These are phyloP conservation scores for Scutellaria minor DNA, from an alignment of 257 asterid species.

Conservation along the genomic window DNA sequence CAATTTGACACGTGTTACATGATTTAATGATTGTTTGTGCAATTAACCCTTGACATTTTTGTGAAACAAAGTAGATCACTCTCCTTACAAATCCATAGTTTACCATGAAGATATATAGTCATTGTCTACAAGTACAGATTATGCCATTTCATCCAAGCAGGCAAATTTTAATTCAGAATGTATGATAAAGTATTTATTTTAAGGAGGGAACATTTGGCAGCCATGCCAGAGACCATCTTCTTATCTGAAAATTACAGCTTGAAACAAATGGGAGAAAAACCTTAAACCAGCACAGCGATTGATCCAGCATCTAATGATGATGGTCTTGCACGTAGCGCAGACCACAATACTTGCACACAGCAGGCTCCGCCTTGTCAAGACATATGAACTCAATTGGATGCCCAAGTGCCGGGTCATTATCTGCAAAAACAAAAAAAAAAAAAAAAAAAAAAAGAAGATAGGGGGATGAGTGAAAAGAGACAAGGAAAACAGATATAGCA, in stretches of 20 bases:
- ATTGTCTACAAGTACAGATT: not conserved
- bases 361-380: conserved; percentile 82
- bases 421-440: conserved; percentile 49
- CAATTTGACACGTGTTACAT: not conserved
- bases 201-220: conserved; percentile 21
- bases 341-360: conserved; percentile 92
- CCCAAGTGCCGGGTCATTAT: conserved; percentile 74
- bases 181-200: conserved; percentile 18
- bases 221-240: conserved; percentile 12
- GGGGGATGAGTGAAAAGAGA: not conserved
- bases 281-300: conserved; percentile 5
- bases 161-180: conserved; percentile 25
- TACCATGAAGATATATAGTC: not conserved
- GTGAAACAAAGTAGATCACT: not conserved
- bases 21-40: not conserved
- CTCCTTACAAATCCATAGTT: not conserved
- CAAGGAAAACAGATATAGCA: conserved; percentile 1
- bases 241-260: conserved; percentile 30
- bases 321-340: conserved; percentile 81
- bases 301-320: conserved; percentile 58
- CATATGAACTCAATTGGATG: conserved; percentile 96
- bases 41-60: not conserved
- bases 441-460: too few species aligned
- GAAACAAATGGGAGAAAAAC: conserved; percentile 1
- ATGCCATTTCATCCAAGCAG: conserved; percentile 18